A percentile compares a stretch with the other conserved stretches of the same genome.
phyloP scores from a whole-genome alignment of 2,329 filamentous ascomycete species.

The Pleurostoma richardsiae region DNA sequence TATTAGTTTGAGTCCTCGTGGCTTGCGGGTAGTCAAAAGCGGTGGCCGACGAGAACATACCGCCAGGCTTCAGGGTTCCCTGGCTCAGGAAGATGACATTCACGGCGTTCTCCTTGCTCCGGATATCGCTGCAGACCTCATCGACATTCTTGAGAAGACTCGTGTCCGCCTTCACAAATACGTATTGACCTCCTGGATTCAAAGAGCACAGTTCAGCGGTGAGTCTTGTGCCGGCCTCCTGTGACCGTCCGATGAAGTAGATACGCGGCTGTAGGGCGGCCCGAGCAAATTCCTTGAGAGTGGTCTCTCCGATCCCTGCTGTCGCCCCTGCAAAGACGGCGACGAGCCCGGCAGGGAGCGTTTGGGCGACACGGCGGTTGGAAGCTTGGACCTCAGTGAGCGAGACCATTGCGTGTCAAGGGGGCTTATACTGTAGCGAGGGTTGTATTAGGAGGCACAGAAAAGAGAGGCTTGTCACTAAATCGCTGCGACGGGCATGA shows the following conservation, averaged over 20 bases:
- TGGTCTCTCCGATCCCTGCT: conserved; percentile 43
- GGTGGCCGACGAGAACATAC: not conserved
- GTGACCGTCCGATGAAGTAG: conserved; percentile 42
- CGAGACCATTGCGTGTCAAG: conserved; percentile 1
- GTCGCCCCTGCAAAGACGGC: conserved; percentile 48
- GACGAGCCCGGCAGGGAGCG: conserved; percentile 20
- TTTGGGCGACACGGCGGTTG: conserved; percentile 20
- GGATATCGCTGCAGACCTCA: conserved; percentile 34
- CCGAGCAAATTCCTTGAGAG: conserved; percentile 36
- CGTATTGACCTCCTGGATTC: conserved; percentile 33
- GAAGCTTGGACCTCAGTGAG: conserved; percentile 19
- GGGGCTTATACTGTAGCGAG: no score
- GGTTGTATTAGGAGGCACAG: no score
- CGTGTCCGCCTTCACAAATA: conserved; percentile 42
- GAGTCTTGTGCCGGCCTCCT: conserved; percentile 25
- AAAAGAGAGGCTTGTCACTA: no score
- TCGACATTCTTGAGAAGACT: conserved; percentile 44
- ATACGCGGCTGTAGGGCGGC: conserved; percentile 30
- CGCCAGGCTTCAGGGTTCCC: not conserved
- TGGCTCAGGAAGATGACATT: conserved; percentile 43
- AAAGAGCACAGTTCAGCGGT: conserved; percentile 29
- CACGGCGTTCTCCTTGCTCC: conserved; percentile 29
- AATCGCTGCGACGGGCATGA: no score
- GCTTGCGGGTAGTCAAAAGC: no score
- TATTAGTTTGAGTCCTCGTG: no score